phyloP scores from a whole-genome alignment of 1,284 basidiomycete species.

The Lentinus polychrous region DNA sequence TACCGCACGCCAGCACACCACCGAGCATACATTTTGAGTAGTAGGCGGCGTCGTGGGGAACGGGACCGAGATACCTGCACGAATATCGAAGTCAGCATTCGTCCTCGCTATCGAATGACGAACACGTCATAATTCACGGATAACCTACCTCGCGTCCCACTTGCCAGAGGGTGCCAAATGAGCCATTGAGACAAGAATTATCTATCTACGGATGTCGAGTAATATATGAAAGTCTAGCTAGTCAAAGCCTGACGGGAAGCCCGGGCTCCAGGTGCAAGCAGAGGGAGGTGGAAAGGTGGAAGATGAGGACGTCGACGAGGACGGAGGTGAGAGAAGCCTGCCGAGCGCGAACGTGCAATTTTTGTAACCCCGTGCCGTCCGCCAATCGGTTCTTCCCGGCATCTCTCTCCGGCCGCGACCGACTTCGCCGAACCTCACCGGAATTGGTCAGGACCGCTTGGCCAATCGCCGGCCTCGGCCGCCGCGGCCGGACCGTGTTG shows the following conservation, averaged over 20 bases:
- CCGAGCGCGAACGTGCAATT: not conserved
- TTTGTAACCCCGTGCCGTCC: not conserved
- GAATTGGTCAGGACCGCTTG: not conserved
- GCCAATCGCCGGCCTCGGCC: not conserved
- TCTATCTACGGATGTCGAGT: not conserved
- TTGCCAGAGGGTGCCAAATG: conserved; percentile 34
- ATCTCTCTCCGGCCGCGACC: not conserved
- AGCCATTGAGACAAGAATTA: not conserved
- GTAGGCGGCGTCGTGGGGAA: conserved; percentile 67
- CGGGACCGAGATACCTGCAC: conserved; percentile 55
- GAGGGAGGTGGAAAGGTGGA: not conserved
- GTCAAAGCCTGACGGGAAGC: not conserved
- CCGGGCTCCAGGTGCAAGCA: conserved; percentile 1
- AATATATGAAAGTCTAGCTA: not conserved
- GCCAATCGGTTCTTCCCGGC: not conserved
- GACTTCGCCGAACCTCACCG: not conserved
- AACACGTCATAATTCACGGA: conserved; percentile 9
- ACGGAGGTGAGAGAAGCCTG: not conserved
- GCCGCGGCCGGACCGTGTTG: not conserved
- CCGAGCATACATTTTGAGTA: conserved; percentile 82
- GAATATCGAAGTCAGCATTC: conserved; percentile 6
- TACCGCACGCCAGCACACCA: conserved; percentile 87
- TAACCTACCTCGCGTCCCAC: conserved; percentile 68
- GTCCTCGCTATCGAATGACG: not conserved
- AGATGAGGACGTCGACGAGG: conserved; percentile 1